phyloP scores from a whole-genome alignment of 352 stramenopile species.

The Globisporangium parvum region DNA sequence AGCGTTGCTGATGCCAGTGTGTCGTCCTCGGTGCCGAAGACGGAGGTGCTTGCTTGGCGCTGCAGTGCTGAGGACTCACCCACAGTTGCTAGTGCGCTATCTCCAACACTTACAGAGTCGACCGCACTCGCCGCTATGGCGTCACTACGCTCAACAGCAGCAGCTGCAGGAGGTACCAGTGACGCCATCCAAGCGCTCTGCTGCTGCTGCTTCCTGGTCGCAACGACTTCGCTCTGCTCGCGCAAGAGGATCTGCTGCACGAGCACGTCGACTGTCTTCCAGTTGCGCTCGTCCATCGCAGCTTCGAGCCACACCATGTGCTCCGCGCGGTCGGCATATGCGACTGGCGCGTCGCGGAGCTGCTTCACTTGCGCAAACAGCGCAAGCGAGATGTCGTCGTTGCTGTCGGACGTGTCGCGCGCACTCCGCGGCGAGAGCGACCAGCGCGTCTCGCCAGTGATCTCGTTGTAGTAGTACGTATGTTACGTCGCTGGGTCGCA shows the following conservation, averaged over 20 bases:
- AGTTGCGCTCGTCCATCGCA: slow-evolving; percentile 52
- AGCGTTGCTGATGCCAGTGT: neutral
- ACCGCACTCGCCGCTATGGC: too few species aligned
- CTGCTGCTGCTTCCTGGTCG: slow-evolving; percentile 12
- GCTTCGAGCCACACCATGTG: slow-evolving; percentile 72
- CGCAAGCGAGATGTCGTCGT: slow-evolving; percentile 58
- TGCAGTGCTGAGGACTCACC: too few species aligned
- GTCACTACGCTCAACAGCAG: too few species aligned
- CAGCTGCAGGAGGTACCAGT: neutral
- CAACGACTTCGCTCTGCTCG: slow-evolving; percentile 42
- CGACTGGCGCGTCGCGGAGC: slow-evolving; percentile 38
- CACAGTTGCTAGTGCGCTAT: too few species aligned
- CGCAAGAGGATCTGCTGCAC: slow-evolving; percentile 68
- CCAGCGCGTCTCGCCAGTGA: slow-evolving; percentile 84
- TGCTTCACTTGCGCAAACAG: slow-evolving; percentile 45
- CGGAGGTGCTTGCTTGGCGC: neutral
- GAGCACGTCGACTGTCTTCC: slow-evolving; percentile 60
- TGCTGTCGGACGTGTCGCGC: slow-evolving; percentile 32
- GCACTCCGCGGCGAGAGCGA: slow-evolving; percentile 72
- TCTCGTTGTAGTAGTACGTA: slow-evolving; percentile 91
- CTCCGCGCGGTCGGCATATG: slow-evolving; percentile 43
- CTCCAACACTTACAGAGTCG: too few species aligned
- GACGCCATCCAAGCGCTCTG: neutral
- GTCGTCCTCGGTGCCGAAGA: neutral
- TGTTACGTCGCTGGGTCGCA: slow-evolving; percentile 71